Conservation (phyloP, 2,329 filamentous ascomycete genomes). For the Botryosphaeria agaves region DNA sequence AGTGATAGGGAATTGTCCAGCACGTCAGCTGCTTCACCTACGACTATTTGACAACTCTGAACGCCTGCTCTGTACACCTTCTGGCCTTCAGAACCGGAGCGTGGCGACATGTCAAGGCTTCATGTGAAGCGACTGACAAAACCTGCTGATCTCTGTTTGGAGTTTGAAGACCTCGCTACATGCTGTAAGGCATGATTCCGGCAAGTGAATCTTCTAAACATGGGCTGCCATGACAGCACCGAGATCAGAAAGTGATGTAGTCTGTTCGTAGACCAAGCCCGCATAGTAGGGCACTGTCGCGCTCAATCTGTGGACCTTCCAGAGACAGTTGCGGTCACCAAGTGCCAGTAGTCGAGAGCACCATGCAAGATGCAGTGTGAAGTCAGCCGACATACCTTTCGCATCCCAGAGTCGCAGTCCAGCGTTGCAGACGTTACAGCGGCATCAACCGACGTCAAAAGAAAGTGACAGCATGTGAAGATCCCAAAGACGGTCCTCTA, state of each 20-base stretch:
- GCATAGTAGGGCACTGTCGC: constrained; percentile 7
- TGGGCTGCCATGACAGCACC: no score
- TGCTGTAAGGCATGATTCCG: constrained; percentile 31
- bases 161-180: constrained; percentile 37
- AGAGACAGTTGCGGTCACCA: constrained; percentile 6
- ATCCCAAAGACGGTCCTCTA: constrained; percentile 34
- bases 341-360: constrained; percentile 4
- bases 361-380: constrained; percentile 15
- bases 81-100: constrained; percentile 17
- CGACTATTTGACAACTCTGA: not conserved
- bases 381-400: constrained; percentile 8
- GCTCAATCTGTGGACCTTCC: constrained; percentile 17
- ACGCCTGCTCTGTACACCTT: constrained; percentile 1
- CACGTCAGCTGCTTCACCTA: not conserved
- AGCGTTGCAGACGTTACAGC: constrained; percentile 14
- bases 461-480: constrained; percentile 14
- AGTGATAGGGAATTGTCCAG: not conserved
- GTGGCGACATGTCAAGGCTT: constrained; percentile 19
- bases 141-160: constrained; percentile 23
- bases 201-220: constrained; percentile 33
- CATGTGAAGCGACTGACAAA: constrained; percentile 13
- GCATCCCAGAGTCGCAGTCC: constrained; percentile 13
- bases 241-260: constrained; percentile 13
- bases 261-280: constrained; percentile 28
- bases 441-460: constrained; percentile 1